Evolutionary conservation across 108 stramenopile species (phyloP), one percentile per base, ranked within the genome.

Genomic region (Cyclotella baltica): DNA sequence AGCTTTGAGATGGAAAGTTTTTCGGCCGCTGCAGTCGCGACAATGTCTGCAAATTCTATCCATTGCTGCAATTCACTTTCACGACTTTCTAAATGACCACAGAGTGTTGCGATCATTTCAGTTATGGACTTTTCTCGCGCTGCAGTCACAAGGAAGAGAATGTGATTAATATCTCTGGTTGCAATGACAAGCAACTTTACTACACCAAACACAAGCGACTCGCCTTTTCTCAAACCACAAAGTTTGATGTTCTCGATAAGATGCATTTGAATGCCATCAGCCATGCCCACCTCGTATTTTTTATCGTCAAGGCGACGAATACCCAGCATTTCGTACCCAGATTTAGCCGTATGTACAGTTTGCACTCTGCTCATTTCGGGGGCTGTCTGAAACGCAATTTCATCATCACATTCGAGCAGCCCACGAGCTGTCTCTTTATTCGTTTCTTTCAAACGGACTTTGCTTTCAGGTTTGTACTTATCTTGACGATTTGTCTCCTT

Each of bases 21-120:
- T 38, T 69, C 67, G n/a, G 71, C 78, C 22, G 78, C 64, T 22
- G 64, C 27, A 8, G 61, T 33, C 4, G 25, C 67, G 20, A 68
- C 47, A 40, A 16, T 62, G 36, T 80, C 72, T 5, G 79, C 58
- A 73, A 73, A 80, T 51, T 73, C 51, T 16, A 53, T 30, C 72
- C 79, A 73, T 52, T 23, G 47, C 2, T 36, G 18, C 18, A 79
- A 59, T 36, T 72, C 71, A 18, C 27, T 33, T 27, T 79, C 78
- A 28, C 66, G 62, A 29, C 62, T 62, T 28, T 67, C 46, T 8
- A 81, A 25, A 58, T 75, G 73, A 25, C 70, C 75, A 37, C 73
- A 81, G 0, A 81, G 80, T 9, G 73, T 70, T n/a, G 29, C n/a
- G 5, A 81, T 58, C 73, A 81, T 75, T 15, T 66, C 69, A 4